These are phyloP conservation scores for Podospora didyma DNA, from an alignment of 495 filamentous ascomycete genomes.

Conservation along the genomic window DNA sequence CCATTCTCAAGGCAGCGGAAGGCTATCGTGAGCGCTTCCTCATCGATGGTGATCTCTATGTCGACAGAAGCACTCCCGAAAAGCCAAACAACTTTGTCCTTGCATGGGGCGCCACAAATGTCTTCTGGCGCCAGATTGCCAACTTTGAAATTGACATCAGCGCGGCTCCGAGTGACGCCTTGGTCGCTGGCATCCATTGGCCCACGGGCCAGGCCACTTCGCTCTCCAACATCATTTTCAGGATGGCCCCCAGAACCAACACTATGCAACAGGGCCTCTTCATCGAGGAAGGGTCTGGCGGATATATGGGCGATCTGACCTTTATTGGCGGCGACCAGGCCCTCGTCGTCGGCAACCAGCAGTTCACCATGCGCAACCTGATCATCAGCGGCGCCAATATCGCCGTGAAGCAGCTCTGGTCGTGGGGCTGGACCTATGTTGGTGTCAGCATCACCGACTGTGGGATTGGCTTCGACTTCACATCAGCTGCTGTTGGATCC, in stretches of 20 bases:
- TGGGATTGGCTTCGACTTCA: conserved; percentile 61
- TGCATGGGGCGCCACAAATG: conserved; percentile 54
- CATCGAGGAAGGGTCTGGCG: conserved; percentile 70
- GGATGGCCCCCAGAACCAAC: conserved; percentile 51
- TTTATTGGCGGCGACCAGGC: conserved; percentile 66
- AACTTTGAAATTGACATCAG: conserved; percentile 74
- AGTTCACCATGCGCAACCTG: conserved; percentile 75
- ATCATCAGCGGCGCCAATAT: conserved; percentile 54
- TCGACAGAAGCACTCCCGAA: conserved; percentile 14
- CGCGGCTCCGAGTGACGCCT: conserved; percentile 44
- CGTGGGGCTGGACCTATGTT: conserved; percentile 65
- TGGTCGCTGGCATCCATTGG: conserved; percentile 72
- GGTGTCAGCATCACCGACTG: conserved; percentile 62
- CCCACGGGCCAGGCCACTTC: conserved; percentile 70
- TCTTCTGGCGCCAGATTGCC: conserved; percentile 71
- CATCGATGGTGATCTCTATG: conserved; percentile 57
- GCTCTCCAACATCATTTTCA: conserved; percentile 69
- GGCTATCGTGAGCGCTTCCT: conserved; percentile 55
- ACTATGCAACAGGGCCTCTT: conserved; percentile 71
- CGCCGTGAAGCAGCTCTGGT: conserved; percentile 48
- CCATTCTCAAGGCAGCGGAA: conserved; percentile 60
- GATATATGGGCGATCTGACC: conserved; percentile 68
- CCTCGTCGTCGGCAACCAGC: conserved; percentile 69
- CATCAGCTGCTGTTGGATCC: conserved; percentile 55
- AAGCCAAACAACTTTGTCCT: too few species aligned